Percentiles rank a stretch among this genome's conserved stretches.
Conservation (phyloP, 768 basidiomycete species). For the Chalciporus piperatus region DNA sequence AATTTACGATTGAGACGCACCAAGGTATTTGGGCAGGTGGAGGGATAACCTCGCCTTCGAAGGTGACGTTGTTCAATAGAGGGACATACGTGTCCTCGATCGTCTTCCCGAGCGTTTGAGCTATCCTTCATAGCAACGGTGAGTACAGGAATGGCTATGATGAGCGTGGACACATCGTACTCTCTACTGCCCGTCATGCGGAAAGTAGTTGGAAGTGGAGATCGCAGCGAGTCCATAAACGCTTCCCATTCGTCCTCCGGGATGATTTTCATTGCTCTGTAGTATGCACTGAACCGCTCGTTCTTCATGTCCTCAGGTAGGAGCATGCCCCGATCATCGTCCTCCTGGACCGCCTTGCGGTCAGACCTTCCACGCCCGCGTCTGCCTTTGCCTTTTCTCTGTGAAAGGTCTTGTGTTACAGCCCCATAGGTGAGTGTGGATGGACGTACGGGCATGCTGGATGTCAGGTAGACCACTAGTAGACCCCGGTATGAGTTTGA, state of each 20-base stretch:
- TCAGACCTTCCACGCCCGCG: conserved; percentile 9
- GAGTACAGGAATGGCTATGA: not conserved
- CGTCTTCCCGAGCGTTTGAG: conserved; percentile 72
- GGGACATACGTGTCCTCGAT: conserved; percentile 82
- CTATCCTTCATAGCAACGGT: conserved; percentile 42
- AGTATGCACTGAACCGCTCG: conserved; percentile 64
- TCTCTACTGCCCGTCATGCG: conserved; percentile 85
- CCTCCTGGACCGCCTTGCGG: conserved; percentile 23
- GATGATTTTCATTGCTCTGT: conserved; percentile 73
- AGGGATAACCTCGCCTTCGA: conserved; percentile 72
- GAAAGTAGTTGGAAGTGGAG: conserved; percentile 90
- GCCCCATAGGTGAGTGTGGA: not conserved
- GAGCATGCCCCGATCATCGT: conserved; percentile 49
- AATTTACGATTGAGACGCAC: conserved; percentile 38
- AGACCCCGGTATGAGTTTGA: too few relatives aligned
- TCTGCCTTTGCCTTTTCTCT: conserved; percentile 21
- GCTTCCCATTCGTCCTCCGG: conserved; percentile 75
- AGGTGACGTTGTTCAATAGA: conserved; percentile 61
- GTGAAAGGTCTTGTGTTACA: not conserved
- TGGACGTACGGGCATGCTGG: conserved; percentile 19
- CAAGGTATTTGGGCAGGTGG: conserved; percentile 86
- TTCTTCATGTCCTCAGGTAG: conserved; percentile 68
- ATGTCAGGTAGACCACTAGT: not conserved
- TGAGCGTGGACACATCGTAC: conserved; percentile 40
- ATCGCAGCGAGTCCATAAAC: conserved; percentile 63